Evolutionary conservation across 2,329 filamentous ascomycete genomes (phyloP), one percentile per base, ranked within the genome.

Genomic region (Fusarium pilosicola): DNA sequence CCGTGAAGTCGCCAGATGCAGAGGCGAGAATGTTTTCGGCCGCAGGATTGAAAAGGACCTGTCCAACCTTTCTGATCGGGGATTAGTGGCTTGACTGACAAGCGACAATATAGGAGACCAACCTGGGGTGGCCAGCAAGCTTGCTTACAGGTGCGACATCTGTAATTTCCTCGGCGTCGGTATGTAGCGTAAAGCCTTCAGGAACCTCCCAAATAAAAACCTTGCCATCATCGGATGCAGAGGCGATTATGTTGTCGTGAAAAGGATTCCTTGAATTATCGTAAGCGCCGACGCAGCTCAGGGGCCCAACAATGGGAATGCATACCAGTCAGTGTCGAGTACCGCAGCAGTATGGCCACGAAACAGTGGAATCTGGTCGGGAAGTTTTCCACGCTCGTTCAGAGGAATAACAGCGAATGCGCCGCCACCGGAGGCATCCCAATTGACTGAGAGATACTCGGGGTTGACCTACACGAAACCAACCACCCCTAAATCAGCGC

Each of bases 161-260:
- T 79, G 90, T 84, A 52, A 95, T 90, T 79, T 97, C 94, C 73
- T 98, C 95, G 55, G 91, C 90, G 79, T 98, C 95, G 45, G 91
- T 93, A 81, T 95, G 89, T 68, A 98, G 87, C 7, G 93, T 92
- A 82, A 98, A 98, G 83, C 89, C 89, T 77, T 97, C 87, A 15
- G 96, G 96, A 45, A 99, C 96, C 85, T 95, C 90, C 96, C 96
- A 99, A 80, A 99, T 88, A 81, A 97, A 97, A 78, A 98, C 92
- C 88, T 97, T 98, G 82, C 93, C 96, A 84, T 99, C 96, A 81
- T 99, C 96, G 59, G 96, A 97, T 67, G 93, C 95, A 55, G 96
- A 99, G 24, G 96, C 94, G 80, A 99, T 91, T 78, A 99, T 85
- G 70, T 90, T 92, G 83, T 99, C 96, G 85, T 99, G 95, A 87